Evolutionary conservation across 805 yeast species (phyloP), one percentile per base, ranked within the genome.

Genomic region (Barnettozyma wickerhamii): DNA sequence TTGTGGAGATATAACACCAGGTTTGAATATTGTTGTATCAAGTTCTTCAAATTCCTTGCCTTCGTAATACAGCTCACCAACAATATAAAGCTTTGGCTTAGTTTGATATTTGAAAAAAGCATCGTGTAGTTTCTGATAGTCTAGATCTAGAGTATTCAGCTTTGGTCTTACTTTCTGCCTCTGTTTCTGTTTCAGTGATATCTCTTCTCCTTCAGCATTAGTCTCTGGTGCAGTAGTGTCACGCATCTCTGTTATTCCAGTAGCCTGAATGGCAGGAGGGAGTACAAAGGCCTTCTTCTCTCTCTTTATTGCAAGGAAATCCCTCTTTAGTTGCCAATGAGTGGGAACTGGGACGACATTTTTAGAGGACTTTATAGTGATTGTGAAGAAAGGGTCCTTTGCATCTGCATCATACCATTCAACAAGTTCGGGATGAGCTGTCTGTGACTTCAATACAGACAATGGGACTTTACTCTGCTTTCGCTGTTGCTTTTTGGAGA

Each of bases 391-490:
- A 2, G 99, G 96, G 51, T 87, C 91, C 1, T 70, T 71, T 0
- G 97, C 83, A 64, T 90, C 93, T 2, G 80, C 82, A 59, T 93
- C 98, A 51, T 67, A 77, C 95, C 95, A 84, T 48, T 89, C 95
- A 1, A 91, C 81, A 4, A 80, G 56, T 42, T 85, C 87, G 0
- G 98, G 97, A 20, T 65, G 64, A 2, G 63, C 49, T 0, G 84
- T 69, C 18, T 67, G 58, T 1, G 84, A 69, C 56, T 90, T 91
- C 38, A 91, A 65, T 7, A 70, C 66, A 0, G 90, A 77, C 13
- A 91, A 60, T 1, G 93, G 74, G 0, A 87, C 74, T 50, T 81
- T 80, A 37, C 72, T 68, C 34, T 61, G 53, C 45, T 70, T 70
- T 32, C 79, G 68, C 19, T 69, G 63, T 55, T 82, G 80, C 40